Evolutionary conservation across 805 yeast species (phyloP).

Genomic region (Jamesozyma rosinii): DNA sequence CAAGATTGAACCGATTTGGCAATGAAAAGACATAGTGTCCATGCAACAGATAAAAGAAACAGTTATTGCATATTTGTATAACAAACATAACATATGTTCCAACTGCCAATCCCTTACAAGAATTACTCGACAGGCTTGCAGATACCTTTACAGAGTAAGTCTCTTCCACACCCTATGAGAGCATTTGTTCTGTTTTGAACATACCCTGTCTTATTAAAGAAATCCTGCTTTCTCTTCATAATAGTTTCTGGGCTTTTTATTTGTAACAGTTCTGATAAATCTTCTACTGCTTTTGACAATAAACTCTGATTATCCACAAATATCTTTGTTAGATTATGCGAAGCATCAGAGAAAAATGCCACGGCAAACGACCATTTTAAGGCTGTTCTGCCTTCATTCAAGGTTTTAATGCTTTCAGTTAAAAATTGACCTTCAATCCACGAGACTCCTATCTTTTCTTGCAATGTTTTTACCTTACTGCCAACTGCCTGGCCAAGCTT

Average conservation of each 20-base stretch:
- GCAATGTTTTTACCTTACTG: conserved; percentile 51
- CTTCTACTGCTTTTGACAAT: conserved; percentile 59
- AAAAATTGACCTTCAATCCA: conserved; percentile 87
- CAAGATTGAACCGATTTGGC: not conserved
- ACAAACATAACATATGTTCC: no score
- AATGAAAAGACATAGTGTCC: not conserved
- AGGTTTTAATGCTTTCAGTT: conserved; percentile 55
- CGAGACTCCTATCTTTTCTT: conserved; percentile 54
- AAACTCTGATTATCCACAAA: conserved; percentile 65
- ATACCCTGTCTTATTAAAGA: conserved; percentile 31
- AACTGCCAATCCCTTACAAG: not conserved
- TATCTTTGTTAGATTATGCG: conserved; percentile 45
- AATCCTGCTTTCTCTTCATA: conserved; percentile 31
- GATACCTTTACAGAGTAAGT: conserved; percentile 27
- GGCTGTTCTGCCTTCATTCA: conserved; percentile 62
- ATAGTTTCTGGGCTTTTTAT: conserved; percentile 32
- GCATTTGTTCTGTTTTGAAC: conserved; percentile 33
- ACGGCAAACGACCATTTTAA: conserved; percentile 88
- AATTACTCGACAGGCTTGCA: conserved; percentile 16
- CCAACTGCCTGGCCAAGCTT: conserved; percentile 56
- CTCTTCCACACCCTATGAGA: conserved; percentile 32
- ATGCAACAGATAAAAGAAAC: not conserved
- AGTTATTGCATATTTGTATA: not conserved
- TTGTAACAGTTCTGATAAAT: conserved; percentile 50
- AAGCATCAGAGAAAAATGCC: conserved; percentile 51